Evolutionary conservation across 139 green algal genomes (phyloP).

Genomic region (Coelastrella sp.): DNA sequence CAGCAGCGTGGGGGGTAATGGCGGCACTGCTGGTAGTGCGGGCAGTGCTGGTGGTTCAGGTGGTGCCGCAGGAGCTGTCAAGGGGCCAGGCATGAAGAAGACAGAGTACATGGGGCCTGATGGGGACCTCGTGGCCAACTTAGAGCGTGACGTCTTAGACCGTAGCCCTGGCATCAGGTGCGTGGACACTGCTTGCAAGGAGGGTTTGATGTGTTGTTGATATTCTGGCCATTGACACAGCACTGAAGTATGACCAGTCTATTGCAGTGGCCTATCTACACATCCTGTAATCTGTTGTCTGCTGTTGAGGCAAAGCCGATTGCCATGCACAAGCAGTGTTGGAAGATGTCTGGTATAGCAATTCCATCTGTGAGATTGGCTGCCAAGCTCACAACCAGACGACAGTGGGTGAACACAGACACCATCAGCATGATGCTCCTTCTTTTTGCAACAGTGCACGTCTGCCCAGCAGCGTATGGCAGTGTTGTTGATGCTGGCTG

Average conservation of each 20-base stretch:
- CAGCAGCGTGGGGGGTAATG: neutral
- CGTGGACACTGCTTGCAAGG: too few species aligned
- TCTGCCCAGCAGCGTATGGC: neutral
- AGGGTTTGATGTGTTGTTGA: neutral
- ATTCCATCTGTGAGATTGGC: too few species aligned
- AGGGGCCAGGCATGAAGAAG: constrained; percentile 42
- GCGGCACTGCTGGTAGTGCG: constrained; percentile 27
- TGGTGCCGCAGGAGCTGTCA: constrained; percentile 4
- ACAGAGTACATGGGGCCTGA: constrained; percentile 78
- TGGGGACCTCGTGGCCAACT: constrained; percentile 76
- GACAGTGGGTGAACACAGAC: too few species aligned
- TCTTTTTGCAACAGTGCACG: neutral
- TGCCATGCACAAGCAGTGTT: too few species aligned
- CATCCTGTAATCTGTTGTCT: too few species aligned
- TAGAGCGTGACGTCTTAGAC: constrained; percentile 89
- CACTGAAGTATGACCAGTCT: too few species aligned
- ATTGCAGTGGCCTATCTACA: too few species aligned
- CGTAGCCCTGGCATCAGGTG: constrained; percentile 71
- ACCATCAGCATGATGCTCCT: neutral
- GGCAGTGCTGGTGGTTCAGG: constrained; percentile 19
- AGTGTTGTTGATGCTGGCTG: neutral
- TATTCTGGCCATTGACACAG: neutral
- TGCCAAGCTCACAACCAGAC: too few species aligned
- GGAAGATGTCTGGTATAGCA: too few species aligned
- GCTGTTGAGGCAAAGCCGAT: too few species aligned